phyloP scores from a whole-genome alignment of 176 grass and related monocot genomes.

The Dactylis glomerata region DNA sequence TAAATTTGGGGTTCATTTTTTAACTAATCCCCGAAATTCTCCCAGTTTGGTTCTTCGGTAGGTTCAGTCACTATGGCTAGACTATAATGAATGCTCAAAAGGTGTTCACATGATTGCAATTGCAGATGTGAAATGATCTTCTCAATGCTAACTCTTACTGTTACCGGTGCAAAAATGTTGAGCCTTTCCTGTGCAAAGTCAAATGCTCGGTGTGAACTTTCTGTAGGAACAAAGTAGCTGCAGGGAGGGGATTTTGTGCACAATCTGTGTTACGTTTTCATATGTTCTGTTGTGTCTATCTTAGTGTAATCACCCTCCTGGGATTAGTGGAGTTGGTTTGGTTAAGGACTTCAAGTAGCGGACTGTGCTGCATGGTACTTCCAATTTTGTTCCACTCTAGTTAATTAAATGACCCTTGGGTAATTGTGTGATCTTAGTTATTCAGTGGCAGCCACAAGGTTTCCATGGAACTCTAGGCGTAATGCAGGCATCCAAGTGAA shows the following conservation, averaged over 20 bases:
- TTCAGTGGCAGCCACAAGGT: neutral
- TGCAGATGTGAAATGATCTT: neutral
- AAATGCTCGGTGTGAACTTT: neutral
- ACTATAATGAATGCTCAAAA: neutral
- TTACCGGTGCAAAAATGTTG: neutral
- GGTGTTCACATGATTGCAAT: too few relatives aligned
- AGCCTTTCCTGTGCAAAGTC: neutral
- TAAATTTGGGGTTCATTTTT: too few relatives aligned
- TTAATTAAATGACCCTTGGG: neutral
- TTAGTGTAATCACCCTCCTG: neutral
- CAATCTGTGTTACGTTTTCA: neutral
- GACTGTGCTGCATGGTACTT: neutral
- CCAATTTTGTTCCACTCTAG: neutral
- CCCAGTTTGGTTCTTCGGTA: neutral
- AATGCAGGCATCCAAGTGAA: neutral
- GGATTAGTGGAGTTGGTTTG: too few relatives aligned
- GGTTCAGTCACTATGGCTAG: neutral
- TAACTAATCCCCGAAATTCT: too few relatives aligned
- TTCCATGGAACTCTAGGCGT: neutral
- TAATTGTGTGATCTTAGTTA: neutral
- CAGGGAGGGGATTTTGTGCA: neutral
- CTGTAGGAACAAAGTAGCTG: neutral
- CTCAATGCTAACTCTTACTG: neutral
- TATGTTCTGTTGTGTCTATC: neutral
- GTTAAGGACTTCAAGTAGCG: neutral